Percentiles rank a stretch among this genome's conserved stretches.
Conservation (phyloP, 73 alveolate species). For the Breviolum minutum region DNA sequence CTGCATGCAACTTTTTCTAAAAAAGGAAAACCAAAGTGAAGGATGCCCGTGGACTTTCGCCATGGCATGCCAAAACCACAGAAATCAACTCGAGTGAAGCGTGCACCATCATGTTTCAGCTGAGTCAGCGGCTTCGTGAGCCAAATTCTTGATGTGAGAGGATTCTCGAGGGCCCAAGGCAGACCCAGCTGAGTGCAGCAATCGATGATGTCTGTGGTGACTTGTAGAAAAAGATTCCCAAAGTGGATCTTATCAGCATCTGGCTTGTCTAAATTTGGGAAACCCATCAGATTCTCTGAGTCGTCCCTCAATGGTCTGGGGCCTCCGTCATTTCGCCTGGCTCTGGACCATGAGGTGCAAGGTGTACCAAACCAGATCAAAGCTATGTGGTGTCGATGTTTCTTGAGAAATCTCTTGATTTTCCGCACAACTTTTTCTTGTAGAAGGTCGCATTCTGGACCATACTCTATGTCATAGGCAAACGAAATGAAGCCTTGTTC, state of each 20-base stretch:
- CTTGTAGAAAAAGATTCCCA: not conserved
- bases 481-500: not conserved
- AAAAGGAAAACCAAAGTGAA: not conserved
- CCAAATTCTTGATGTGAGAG: not conserved
- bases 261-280: not conserved
- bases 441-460: not conserved
- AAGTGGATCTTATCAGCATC: not conserved
- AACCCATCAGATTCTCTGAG: not conserved
- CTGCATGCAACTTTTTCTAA: not conserved
- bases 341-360: conserved; percentile 31
- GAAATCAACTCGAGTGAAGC: not conserved
- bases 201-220: not conserved
- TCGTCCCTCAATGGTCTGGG: conserved; percentile 22
- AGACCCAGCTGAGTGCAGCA: not conserved
- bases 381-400: not conserved
- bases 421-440: not conserved
- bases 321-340: not conserved
- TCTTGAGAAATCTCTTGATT: not conserved
- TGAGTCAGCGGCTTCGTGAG: not conserved
- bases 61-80: not conserved
- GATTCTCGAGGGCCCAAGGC: not conserved
- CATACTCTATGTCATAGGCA: not conserved
- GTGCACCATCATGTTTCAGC: not conserved
- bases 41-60: not conserved
- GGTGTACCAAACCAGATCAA: conserved; percentile 34